phyloP scores from a whole-genome alignment of 139 green algal species.

The Closterium sp. region DNA sequence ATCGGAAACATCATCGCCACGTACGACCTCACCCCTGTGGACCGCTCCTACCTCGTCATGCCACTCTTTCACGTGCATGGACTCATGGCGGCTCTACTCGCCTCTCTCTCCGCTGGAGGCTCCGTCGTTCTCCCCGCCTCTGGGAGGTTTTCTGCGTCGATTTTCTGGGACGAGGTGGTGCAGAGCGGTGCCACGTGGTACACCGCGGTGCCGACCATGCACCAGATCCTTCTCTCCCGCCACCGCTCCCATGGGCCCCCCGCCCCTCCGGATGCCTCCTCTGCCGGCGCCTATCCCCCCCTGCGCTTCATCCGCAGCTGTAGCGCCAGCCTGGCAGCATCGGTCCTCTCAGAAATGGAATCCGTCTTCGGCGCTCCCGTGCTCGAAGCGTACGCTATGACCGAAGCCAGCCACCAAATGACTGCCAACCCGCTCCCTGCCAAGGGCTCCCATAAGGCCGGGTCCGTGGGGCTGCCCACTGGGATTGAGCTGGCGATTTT shows the following conservation, averaged over 20 bases:
- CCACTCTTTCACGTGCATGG: conserved; percentile 91
- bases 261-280: conserved; percentile 3
- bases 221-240: conserved; percentile 70
- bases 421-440: conserved; percentile 71
- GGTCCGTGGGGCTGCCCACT: conserved; percentile 49
- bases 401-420: conserved; percentile 84
- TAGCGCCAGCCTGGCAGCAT: conserved; percentile 65
- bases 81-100: conserved; percentile 76
- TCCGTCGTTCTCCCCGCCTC: conserved; percentile 62
- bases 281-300: conserved; percentile 21
- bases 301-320: conserved; percentile 85
- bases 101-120: conserved; percentile 64
- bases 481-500: conserved; percentile 53
- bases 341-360: conserved; percentile 74
- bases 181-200: conserved; percentile 75
- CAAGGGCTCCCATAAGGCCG: conserved; percentile 46
- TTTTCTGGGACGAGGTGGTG: conserved; percentile 72
- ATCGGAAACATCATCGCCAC: conserved; percentile 74
- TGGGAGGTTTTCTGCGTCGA: conserved; percentile 65
- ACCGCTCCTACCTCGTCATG: conserved; percentile 65
- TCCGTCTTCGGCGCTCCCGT: conserved; percentile 69
- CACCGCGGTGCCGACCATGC: conserved; percentile 85
- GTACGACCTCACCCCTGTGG: conserved; percentile 67
- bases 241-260: background rate
- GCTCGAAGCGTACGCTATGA: conserved; percentile 89